Base-by-base conservation (phyloP, 768 basidiomycete genomes). In the Holtermannia corniformis region DNA sequence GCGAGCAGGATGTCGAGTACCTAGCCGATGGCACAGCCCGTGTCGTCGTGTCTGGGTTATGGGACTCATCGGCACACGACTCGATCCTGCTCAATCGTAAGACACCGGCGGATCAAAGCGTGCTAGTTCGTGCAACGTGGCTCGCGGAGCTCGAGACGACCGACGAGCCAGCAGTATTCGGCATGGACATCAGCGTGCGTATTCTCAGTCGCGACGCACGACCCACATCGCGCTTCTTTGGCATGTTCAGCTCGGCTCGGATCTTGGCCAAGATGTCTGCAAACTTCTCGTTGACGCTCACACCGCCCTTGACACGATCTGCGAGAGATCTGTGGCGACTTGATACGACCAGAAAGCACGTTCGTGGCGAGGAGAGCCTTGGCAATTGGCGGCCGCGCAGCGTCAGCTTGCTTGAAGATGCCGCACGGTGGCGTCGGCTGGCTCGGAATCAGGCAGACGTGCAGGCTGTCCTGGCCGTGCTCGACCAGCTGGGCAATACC, bases 31-130 rank as follows among this genome's bases (percentile, higher is more conserved):
- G 93, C 2, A 87, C 86, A 5, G 83, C 87, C 11, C 68, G 72
- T 5, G 71, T 96, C 43, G 74, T 78, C 20, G 83, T 82, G 7
- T 80, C 82, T 50, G 84, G 84, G 1, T 76, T 86, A 4, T 97
- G 93, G 92, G 95, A 99, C 73, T 89, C 88, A 1, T 89, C 90
- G 52, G 75, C 87, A 12, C 95, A 96, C 69, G 82, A 88, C 60
- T 90, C 88, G 12, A 70, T 81, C 14, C 75, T 92, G 42, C 78
- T 99, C 56, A 93, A 99, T 70, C 81, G 84, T 23, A 24, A 51
- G 12, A 83, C 90, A 37, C 77, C 81, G 2, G 66, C 81, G 3
- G 81, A 82, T 44, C 87, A 92, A 59, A 82, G 87, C 32, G 77
- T 95, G 10, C 75, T 95, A 26, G 67, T 96, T 23, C 84, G 87